Conservation (phyloP, 2,329 filamentous ascomycete genomes). For the Xylaria sp. region DNA sequence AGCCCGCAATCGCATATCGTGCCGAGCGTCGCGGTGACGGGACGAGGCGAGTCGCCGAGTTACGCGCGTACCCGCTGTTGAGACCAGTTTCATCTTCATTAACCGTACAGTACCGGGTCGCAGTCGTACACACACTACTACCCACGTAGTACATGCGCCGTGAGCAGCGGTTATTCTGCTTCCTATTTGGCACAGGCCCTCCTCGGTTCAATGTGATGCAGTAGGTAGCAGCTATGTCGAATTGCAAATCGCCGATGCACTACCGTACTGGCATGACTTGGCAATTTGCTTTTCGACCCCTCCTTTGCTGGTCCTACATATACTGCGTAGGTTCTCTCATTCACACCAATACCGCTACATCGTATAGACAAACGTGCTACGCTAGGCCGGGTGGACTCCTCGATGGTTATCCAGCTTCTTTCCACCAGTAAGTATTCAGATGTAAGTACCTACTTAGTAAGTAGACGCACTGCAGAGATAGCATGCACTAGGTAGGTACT, state of each 20-base stretch:
- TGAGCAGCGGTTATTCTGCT: conserved; percentile 2
- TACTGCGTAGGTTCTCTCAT: neutral
- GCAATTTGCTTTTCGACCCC: conserved; percentile 18
- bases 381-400: neutral
- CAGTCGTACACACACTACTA: neutral
- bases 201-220: neutral
- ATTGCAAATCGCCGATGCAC: conserved; percentile 19
- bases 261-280: conserved; percentile 18
- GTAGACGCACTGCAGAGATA: conserved; percentile 9
- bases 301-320: too few species aligned
- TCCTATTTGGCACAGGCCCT: conserved; percentile 7
- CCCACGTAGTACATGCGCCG: neutral
- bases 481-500: neutral
- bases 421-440: neutral
- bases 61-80: conserved; percentile 11
- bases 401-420: neutral
- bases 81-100: conserved; percentile 29
- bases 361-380: conserved; percentile 4
- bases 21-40: conserved; percentile 5
- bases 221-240: neutral
- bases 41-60: conserved; percentile 13
- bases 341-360: neutral
- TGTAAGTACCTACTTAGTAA: neutral
- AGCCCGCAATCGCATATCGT: neutral
- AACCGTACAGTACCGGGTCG: neutral